Percentiles rank a stretch among this genome's conserved stretches.
Evolutionary conservation across 768 basidiomycete genomes (phyloP).

Genomic region (Lactifluus volemus): DNA sequence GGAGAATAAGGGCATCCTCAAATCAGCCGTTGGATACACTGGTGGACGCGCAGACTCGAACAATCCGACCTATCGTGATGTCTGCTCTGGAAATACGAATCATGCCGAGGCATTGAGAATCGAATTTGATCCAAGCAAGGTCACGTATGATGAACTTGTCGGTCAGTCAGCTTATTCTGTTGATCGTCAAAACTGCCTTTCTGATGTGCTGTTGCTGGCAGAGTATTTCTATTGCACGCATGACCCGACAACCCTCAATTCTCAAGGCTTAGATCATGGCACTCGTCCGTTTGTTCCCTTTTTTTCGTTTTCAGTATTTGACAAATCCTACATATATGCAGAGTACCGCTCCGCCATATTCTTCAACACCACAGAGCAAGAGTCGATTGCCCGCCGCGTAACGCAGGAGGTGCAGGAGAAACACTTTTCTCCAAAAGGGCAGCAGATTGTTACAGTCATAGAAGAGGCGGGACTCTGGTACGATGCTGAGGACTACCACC

Average conservation of each 20-base stretch:
- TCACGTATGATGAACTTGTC: conserved; percentile 80
- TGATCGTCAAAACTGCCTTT: not conserved
- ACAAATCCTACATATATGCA: conserved; percentile 23
- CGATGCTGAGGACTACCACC: conserved; percentile 77
- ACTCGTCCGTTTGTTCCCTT: conserved; percentile 50
- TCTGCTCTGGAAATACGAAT: conserved; percentile 73
- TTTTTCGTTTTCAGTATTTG: not conserved
- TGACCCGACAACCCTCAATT: conserved; percentile 78
- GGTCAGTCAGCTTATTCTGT: conserved; percentile 40
- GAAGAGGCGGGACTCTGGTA: conserved; percentile 67
- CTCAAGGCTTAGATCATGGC: conserved; percentile 71
- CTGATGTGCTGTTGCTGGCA: conserved; percentile 21
- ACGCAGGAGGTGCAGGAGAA: conserved; percentile 78
- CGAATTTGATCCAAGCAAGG: conserved; percentile 71
- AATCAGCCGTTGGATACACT: conserved; percentile 72
- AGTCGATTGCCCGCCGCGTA: conserved; percentile 59
- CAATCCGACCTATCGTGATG: conserved; percentile 61
- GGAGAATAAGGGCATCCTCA: conserved; percentile 65
- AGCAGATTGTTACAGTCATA: conserved; percentile 76
- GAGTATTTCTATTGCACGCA: conserved; percentile 96
- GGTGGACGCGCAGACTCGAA: conserved; percentile 50
- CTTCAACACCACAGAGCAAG: conserved; percentile 65
- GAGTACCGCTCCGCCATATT: conserved; percentile 96
- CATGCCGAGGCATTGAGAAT: conserved; percentile 88
- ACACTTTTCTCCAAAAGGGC: conserved; percentile 61